Conservation (phyloP, 805 yeast genomes). For the Candida nemodendra region DNA sequence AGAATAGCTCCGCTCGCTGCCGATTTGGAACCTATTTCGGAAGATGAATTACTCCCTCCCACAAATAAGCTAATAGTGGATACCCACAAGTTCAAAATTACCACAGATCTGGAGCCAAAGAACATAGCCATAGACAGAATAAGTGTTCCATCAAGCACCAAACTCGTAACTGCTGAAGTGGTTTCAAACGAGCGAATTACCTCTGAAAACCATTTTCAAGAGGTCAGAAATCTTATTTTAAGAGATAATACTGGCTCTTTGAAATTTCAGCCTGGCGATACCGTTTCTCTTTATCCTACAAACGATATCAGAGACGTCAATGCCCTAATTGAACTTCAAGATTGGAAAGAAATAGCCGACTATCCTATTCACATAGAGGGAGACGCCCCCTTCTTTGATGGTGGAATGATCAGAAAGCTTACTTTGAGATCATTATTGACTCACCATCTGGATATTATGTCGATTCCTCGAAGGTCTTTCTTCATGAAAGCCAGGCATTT, state of each 20-base stretch:
- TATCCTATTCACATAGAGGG: constrained; percentile 42
- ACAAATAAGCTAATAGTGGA: constrained; percentile 30
- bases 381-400: constrained; percentile 43
- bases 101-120: constrained; percentile 29
- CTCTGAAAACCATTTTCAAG: constrained; percentile 76
- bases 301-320: constrained; percentile 68
- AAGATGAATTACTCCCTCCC: constrained; percentile 39
- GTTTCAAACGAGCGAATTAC: constrained; percentile 61
- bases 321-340: constrained; percentile 61
- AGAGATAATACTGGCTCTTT: constrained; percentile 28
- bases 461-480: constrained; percentile 83
- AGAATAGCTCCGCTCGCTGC: constrained; percentile 36
- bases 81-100: constrained; percentile 28
- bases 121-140: constrained; percentile 32
- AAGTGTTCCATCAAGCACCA: not conserved
- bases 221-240: constrained; percentile 66
- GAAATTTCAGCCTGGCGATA: constrained; percentile 73
- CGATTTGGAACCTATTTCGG: constrained; percentile 31
- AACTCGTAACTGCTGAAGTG: constrained; percentile 44
- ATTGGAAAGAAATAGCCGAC: constrained; percentile 75
- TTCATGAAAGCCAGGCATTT: constrained; percentile 75
- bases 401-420: constrained; percentile 58
- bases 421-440: constrained; percentile 73
- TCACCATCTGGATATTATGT: constrained; percentile 76
- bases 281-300: constrained; percentile 70